Base-by-base conservation (phyloP, 2,329 filamentous ascomycete genomes). In the Nemania diffusa region DNA sequence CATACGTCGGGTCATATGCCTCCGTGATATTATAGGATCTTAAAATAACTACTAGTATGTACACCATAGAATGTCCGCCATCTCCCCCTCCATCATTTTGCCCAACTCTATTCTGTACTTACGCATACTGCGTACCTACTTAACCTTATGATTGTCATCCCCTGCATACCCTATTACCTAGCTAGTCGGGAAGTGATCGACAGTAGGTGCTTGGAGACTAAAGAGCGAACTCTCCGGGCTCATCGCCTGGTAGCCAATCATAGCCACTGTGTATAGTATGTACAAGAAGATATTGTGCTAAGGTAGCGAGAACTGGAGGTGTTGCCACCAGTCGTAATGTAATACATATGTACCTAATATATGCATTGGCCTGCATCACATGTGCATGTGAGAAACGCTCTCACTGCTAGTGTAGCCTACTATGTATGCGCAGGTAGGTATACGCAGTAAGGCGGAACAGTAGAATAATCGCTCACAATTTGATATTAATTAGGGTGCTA, bases 21-120 rank as follows among this genome's bases (percentile, higher is more conserved):
- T 22, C 24, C 40, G 62, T 51, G 50, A 20, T 40, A 51, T 34
- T 61, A 53, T 24, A 53, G 58, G 58, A 61, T 61, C 62, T 51
- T 46, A 46, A 26, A 57, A 57, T 46, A 42, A 22, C 34, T 59
- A 48, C 9, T 48, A 9, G 5, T 5, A 9, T 32, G 29, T 32
- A 32, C 29, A 32, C 5, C n/a, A 6, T 17, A 46, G 3, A 3
- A 40, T 40, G 34, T 15, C 11, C 9, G 9, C 29, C 29, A 32
- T 32, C 29, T 26, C n/a, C n/a, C n/a, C n/a, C n/a, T n/a, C n/a
- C n/a, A n/a, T n/a, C n/a, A n/a, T n/a, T n/a, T n/a, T n/a, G n/a
- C n/a, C n/a, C n/a, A n/a, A n/a, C n/a, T n/a, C n/a, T 29, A 50
- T 20, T 24, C 22, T 7, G 27, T 26, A 37, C n/a, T 7, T 27